Evolutionary conservation across 2,329 filamentous ascomycete genomes (phyloP).

Genomic region (Fusarium haematococcum): DNA sequence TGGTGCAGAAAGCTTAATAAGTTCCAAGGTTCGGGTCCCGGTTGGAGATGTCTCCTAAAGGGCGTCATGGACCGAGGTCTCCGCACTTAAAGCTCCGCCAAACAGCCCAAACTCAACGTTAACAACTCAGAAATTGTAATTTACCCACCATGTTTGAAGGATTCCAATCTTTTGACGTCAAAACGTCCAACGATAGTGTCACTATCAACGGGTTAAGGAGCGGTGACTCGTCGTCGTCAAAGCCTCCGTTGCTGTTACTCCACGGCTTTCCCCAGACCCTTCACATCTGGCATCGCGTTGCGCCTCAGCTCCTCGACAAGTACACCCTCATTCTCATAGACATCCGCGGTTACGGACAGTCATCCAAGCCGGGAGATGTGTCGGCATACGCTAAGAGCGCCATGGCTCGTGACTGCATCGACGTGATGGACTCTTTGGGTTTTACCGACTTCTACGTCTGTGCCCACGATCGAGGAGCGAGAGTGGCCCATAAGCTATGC

Average conservation of each 20-base stretch:
- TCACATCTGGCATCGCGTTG: constrained; percentile 64
- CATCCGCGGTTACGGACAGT: constrained; percentile 64
- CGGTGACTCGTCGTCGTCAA: constrained; percentile 44
- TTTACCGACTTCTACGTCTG: constrained; percentile 59
- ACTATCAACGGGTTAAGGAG: constrained; percentile 58
- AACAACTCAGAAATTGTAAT: background rate
- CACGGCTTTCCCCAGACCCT: constrained; percentile 66
- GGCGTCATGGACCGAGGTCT: background rate
- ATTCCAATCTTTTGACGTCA: constrained; percentile 54
- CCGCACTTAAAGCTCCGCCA: background rate
- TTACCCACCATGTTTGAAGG: constrained; percentile 52
- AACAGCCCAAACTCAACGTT: background rate
- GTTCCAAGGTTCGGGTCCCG: background rate
- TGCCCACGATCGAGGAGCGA: constrained; percentile 68
- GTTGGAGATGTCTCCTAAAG: background rate
- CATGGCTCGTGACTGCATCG: constrained; percentile 61
- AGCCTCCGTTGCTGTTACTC: constrained; percentile 59
- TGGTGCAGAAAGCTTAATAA: background rate
- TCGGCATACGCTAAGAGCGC: constrained; percentile 58
- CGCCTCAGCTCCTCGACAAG: constrained; percentile 50
- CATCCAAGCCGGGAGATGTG: constrained; percentile 57
- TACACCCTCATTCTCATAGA: constrained; percentile 61
- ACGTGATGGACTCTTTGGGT: constrained; percentile 59
- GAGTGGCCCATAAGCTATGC: constrained; percentile 65
- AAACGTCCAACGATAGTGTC: constrained; percentile 50